Base-by-base conservation (phyloP, 257 asterid species). In the Solanum rostratum region DNA sequence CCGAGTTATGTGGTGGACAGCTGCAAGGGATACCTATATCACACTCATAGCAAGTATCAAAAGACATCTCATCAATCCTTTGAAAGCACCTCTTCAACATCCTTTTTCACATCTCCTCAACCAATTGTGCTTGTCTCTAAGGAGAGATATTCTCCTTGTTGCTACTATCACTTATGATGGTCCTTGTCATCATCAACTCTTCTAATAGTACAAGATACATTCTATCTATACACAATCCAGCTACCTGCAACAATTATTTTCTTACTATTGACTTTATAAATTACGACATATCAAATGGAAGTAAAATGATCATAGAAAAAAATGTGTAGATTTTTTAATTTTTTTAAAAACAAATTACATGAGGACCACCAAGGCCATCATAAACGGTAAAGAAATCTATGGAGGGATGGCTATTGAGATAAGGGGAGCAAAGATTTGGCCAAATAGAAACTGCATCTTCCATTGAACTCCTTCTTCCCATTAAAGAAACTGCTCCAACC, bases 331-430 rank as follows among this genome's bases (percentile, higher is more conserved):
- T n/a, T n/a, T n/a, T n/a, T n/a, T n/a, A n/a, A n/a, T n/a, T n/a
- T n/a, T 2, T 12, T 37, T n/a, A n/a, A n/a, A n/a, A n/a, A n/a
- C n/a, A n/a, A n/a, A n/a, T n/a, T 82, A 86, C 88, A 39, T 83
- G 86, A 62, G 86, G 37, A 50, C 88, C 86, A 54, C 86, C 88
- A 55, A 79, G 88, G 14, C 88, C 88, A 55, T 86, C 88, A 22
- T 55, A 86, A 55, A 86, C 86, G n/a, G 65, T 85, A 50, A 79
- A 52, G 79, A 76, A 86, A 83, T 86, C 83, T 10, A 86, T 45
- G 4, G 86, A 81, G 9, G 10, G 84, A 22, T 52, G 9, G 52
- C 14, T 41, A 68, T 57, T 85, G 41, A 85, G 57, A 20, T 27
- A 16, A 16, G 87, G 87, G 11, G 37, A 52, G 55, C 82, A 85